phyloP scores from a whole-genome alignment of 768 basidiomycete species.

The Mycena vitilis region DNA sequence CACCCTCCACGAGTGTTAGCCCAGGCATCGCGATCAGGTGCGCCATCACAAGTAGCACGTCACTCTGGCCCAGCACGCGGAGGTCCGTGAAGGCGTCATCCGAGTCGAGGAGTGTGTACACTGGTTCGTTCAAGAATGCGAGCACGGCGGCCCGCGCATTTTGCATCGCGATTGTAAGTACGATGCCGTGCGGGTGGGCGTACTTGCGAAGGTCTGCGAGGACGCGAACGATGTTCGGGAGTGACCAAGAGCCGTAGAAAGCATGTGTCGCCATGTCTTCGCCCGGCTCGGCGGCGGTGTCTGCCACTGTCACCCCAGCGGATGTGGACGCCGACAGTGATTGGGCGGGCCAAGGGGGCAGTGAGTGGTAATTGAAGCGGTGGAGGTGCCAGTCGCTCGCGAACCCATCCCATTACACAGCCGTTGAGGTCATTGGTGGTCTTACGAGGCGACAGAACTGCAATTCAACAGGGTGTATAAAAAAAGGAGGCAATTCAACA shows the following conservation, averaged over 20 bases:
- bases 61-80: not conserved
- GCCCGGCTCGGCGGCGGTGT: constrained; percentile 18
- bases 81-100: not conserved
- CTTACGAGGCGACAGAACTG: not conserved
- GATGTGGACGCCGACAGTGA: constrained; percentile 24
- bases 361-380: not conserved
- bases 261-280: not conserved
- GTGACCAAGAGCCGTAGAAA: constrained; percentile 23
- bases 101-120: constrained; percentile 12
- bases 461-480: not conserved
- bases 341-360: constrained; percentile 8
- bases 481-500: not conserved
- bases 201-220: constrained; percentile 53
- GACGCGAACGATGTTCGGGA: constrained; percentile 39
- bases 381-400: constrained; percentile 6
- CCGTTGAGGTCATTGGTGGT: constrained; percentile 28
- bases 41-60: constrained; percentile 5
- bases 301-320: constrained; percentile 35
- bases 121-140: not conserved
- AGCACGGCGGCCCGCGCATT: constrained; percentile 2
- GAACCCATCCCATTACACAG: constrained; percentile 27
- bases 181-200: constrained; percentile 22
- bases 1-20: constrained; percentile 11
- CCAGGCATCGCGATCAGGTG: constrained; percentile 18
- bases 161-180: constrained; percentile 24